Percentiles rank a stretch among this genome's conserved stretches.
These are phyloP conservation scores for Mastigamoeba balamuthi DNA, from an alignment of 78 protist genomes.

Conservation along the genomic window DNA sequence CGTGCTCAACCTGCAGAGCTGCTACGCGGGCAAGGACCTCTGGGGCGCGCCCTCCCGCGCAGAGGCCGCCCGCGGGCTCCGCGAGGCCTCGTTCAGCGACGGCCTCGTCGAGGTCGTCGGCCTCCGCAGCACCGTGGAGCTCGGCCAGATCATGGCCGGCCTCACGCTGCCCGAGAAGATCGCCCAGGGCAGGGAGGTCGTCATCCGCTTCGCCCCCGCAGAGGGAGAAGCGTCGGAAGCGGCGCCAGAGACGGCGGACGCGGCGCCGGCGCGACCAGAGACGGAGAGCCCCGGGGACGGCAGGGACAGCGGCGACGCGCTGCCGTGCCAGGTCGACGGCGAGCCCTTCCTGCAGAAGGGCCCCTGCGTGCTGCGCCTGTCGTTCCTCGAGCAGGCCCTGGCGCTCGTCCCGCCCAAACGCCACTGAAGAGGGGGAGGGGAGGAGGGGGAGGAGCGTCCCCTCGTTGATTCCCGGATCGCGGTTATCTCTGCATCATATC, in stretches of 20 bases:
- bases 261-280: no score
- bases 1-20: neutral
- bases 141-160: neutral
- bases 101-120: neutral
- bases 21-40: neutral
- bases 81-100: neutral
- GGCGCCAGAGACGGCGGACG: no score
- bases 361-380: neutral
- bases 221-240: no score
- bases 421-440: no score
- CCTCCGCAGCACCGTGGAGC: neutral
- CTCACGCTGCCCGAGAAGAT: neutral
- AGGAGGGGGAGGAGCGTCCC: no score
- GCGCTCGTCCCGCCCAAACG: no score
- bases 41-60: neutral
- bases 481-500: no score
- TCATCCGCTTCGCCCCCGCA: neutral
- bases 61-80: neutral
- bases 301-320: no score
- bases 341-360: neutral
- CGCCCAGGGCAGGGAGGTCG: neutral
- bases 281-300: neutral
- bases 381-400: neutral
- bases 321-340: neutral
- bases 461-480: no score